Evolutionary conservation across 805 yeast genomes (phyloP).

Genomic region (Lachancea sp.): DNA sequence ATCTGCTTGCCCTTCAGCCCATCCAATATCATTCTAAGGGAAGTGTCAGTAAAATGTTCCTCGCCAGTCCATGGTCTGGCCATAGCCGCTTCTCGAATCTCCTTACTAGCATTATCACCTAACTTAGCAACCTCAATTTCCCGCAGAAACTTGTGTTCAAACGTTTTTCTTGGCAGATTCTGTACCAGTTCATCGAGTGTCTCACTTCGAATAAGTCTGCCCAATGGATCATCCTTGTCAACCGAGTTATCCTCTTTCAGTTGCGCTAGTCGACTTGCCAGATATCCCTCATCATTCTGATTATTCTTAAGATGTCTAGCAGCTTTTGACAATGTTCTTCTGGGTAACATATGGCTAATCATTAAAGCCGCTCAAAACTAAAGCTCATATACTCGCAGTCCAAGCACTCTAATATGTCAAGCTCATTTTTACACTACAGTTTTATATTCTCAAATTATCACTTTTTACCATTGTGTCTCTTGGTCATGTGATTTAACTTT

Average conservation of each 20-base stretch:
- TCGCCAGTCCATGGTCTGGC: slow-evolving; percentile 55
- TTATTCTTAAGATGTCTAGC: not conserved
- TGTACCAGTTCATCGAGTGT: slow-evolving; percentile 24
- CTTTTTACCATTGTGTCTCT: too few relatives aligned
- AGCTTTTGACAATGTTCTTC: not conserved
- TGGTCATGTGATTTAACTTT: too few relatives aligned
- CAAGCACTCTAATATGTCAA: too few relatives aligned
- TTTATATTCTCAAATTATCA: too few relatives aligned
- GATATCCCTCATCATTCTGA: slow-evolving; percentile 16
- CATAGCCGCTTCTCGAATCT: slow-evolving; percentile 43
- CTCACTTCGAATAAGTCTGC: slow-evolving; percentile 12
- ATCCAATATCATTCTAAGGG: slow-evolving; percentile 52
- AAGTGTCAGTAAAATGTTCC: slow-evolving; percentile 42
- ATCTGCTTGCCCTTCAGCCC: slow-evolving; percentile 36
- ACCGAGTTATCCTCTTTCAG: slow-evolving; percentile 22
- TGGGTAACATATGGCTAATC: not conserved
- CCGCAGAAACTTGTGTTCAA: slow-evolving; percentile 36
- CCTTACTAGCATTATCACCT: slow-evolving; percentile 41
- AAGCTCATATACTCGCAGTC: too few relatives aligned
- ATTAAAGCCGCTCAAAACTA: too few relatives aligned
- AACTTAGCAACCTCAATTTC: slow-evolving; percentile 38
- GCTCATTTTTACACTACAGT: too few relatives aligned
- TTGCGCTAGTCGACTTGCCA: slow-evolving; percentile 24
- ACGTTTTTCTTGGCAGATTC: slow-evolving; percentile 31
- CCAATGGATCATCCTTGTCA: slow-evolving; percentile 11